Conservation (phyloP, 1,284 basidiomycete species). For the Tylopilus sp. region DNA sequence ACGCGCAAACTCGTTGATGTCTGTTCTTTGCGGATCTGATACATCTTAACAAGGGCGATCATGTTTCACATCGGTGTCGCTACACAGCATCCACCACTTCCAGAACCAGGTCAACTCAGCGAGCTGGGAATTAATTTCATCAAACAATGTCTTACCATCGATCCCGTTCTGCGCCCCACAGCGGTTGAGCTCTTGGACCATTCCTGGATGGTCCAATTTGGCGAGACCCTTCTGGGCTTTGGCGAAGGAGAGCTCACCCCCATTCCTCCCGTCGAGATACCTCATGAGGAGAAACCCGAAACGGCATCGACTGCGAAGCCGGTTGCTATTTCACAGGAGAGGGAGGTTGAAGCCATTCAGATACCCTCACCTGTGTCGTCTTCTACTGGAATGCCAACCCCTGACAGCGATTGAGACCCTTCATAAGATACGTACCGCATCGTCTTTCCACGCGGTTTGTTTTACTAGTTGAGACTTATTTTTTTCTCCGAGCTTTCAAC, state of each 20-base stretch:
- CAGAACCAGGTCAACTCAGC: constrained; percentile 87
- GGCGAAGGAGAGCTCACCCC: constrained; percentile 60
- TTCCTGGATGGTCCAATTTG: constrained; percentile 86
- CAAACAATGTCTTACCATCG: constrained; percentile 86
- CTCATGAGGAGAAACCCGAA: constrained; percentile 47
- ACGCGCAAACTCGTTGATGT: constrained; percentile 26
- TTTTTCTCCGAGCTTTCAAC: constrained; percentile 6
- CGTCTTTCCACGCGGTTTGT: not conserved
- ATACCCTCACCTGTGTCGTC: constrained; percentile 40
- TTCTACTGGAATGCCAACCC: constrained; percentile 30
- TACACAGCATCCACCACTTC: constrained; percentile 93
- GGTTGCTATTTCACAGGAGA: constrained; percentile 55
- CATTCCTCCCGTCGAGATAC: constrained; percentile 45
- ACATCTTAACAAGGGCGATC: constrained; percentile 63
- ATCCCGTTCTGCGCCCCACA: constrained; percentile 80
- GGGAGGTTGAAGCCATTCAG: constrained; percentile 54
- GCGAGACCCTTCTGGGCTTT: constrained; percentile 62
- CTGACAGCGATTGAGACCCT: constrained; percentile 27
- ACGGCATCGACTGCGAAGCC: constrained; percentile 52
- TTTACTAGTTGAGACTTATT: not conserved
- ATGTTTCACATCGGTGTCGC: constrained; percentile 99
- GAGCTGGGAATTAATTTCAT: constrained; percentile 93
- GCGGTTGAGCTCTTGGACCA: constrained; percentile 86
- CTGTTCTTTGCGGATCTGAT: constrained; percentile 1
- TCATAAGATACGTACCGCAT: not conserved